These are phyloP conservation scores for Metschnikowia lochheadii DNA, from an alignment of 805 yeast species.

Conservation along the genomic window DNA sequence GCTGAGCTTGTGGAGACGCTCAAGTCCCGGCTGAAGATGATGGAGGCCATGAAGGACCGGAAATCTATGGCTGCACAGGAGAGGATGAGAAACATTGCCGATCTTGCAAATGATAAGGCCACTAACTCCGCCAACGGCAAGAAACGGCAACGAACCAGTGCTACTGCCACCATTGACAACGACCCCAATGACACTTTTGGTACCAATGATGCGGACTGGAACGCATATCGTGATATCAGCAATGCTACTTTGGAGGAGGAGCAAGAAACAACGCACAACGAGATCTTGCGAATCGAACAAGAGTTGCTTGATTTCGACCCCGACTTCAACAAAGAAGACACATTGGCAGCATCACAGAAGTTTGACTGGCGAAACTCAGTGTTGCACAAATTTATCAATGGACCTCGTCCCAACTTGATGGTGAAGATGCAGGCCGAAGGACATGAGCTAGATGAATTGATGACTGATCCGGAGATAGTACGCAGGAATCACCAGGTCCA, in stretches of 20 bases:
- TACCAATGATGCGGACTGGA: slow-evolving; percentile 95
- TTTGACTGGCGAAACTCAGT: slow-evolving; percentile 81
- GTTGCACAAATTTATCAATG: slow-evolving; percentile 81
- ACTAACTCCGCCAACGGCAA: slow-evolving; percentile 46
- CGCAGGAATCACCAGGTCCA: slow-evolving; percentile 89
- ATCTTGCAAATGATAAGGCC: slow-evolving; percentile 70
- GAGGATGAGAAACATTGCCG: slow-evolving; percentile 87
- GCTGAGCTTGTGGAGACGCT: slow-evolving; percentile 54
- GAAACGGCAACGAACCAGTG: slow-evolving; percentile 34
- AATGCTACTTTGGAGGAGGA: slow-evolving; percentile 73
- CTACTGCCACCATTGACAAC: slow-evolving; percentile 69
- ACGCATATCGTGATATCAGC: slow-evolving; percentile 78
- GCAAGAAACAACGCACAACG: slow-evolving; percentile 67
- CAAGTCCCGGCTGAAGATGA: slow-evolving; percentile 64
- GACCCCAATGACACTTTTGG: slow-evolving; percentile 95
- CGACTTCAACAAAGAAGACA: slow-evolving; percentile 78
- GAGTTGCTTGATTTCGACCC: slow-evolving; percentile 81
- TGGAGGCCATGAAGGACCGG: slow-evolving; percentile 78
- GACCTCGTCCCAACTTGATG: slow-evolving; percentile 81
- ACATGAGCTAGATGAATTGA: slow-evolving; percentile 39
- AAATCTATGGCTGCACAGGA: slow-evolving; percentile 89
- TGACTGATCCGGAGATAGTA: slow-evolving; percentile 56
- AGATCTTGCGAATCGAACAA: slow-evolving; percentile 61
- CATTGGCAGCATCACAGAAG: slow-evolving; percentile 61
- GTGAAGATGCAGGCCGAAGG: slow-evolving; percentile 41